Base-by-base conservation (phyloP, 805 yeast genomes). In the Tetrapisispora namnaoensis region DNA sequence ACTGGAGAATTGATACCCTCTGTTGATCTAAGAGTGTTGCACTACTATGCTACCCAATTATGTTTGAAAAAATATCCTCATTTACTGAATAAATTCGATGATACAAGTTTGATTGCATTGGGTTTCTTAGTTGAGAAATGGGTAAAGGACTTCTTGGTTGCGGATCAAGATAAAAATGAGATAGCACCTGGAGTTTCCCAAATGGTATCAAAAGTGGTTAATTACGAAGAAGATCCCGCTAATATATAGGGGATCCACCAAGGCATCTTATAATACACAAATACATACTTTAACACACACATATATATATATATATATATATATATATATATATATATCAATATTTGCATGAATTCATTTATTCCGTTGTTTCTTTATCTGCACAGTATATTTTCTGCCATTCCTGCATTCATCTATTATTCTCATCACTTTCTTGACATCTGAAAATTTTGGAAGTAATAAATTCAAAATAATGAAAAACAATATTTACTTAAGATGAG, bases 91-190 rank as follows among this genome's bases (percentile, higher is more conserved):
- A 37, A 55, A 14, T 62, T 70, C 46, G 74, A 71, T 47, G 74
- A 70, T 41, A 60, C 69, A 8, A 63, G 70, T 17, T 49, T 71
- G 49, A 51, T 71, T 18, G 58, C 68, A 0, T n/a, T 69, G 28
- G 72, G 73, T 0, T 51, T 63, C 22, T 44, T 70, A 10, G 55
- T 70, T 18, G 74, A 70, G 35, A 54, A 66, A 42, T 69, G 72
- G 73, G 55, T 68, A 2, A 61, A 60, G 16, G 70, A 68, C 40
- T 62, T 53, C 41, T 40, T 64, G n/a, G 44, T 38, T 21, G 35
- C 49, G 46, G 14, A 42, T 49, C 18, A 35, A 42, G 34, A 44
- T 30, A 27, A 20, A 37, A 30, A 27, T 21, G n/a, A 38, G 3
- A 27, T 44, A 9, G 14, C 18, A 5, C 5, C 22, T 1, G 36